phyloP scores from a whole-genome alignment of 2,329 filamentous ascomycete genomes.

The Aspergillus floridensis region DNA sequence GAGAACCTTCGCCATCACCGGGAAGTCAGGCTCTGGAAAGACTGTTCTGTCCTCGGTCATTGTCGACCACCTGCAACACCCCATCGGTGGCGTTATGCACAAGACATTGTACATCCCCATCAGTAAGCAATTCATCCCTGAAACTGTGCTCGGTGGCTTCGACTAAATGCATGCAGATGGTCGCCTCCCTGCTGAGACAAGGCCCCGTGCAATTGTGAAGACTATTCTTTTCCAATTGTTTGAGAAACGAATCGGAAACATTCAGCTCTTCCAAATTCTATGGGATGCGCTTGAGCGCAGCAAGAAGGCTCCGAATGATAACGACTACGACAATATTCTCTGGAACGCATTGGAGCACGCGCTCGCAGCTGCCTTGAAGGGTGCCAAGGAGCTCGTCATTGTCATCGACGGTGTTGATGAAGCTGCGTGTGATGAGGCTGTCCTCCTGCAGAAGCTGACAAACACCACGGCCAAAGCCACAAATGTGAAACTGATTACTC shows the following conservation, averaged over 20 bases:
- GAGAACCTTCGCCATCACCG: slow-evolving; percentile 46
- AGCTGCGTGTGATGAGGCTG: slow-evolving; percentile 28
- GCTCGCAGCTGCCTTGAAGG: slow-evolving; percentile 26
- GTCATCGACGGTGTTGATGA: slow-evolving; percentile 43
- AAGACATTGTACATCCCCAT: slow-evolving; percentile 39
- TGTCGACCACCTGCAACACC: slow-evolving; percentile 39
- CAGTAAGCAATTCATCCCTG: slow-evolving; percentile 19
- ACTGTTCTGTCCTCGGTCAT: slow-evolving; percentile 41
- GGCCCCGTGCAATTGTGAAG: slow-evolving; percentile 34
- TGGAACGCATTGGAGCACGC: slow-evolving; percentile 36
- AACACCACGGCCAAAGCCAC: slow-evolving; percentile 20
- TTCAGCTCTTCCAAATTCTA: slow-evolving; percentile 37
- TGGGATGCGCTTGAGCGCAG: slow-evolving; percentile 30
- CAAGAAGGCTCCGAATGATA: slow-evolving; percentile 20
- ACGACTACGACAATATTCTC: slow-evolving; percentile 36
- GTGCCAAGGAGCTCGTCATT: slow-evolving; percentile 37
- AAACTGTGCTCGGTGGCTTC: not conserved
- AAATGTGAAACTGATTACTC: slow-evolving; percentile 31
- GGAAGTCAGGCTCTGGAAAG: slow-evolving; percentile 40
- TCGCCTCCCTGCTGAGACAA: slow-evolving; percentile 32
- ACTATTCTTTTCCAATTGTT: slow-evolving; percentile 39
- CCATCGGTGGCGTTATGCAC: slow-evolving; percentile 36
- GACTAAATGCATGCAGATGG: slow-evolving; percentile 21
- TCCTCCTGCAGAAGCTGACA: slow-evolving; percentile 29
- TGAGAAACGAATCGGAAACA: slow-evolving; percentile 40